Evolutionary conservation across 2,329 filamentous ascomycete genomes (phyloP).

Genomic region (Colletotrichum camelliae): DNA sequence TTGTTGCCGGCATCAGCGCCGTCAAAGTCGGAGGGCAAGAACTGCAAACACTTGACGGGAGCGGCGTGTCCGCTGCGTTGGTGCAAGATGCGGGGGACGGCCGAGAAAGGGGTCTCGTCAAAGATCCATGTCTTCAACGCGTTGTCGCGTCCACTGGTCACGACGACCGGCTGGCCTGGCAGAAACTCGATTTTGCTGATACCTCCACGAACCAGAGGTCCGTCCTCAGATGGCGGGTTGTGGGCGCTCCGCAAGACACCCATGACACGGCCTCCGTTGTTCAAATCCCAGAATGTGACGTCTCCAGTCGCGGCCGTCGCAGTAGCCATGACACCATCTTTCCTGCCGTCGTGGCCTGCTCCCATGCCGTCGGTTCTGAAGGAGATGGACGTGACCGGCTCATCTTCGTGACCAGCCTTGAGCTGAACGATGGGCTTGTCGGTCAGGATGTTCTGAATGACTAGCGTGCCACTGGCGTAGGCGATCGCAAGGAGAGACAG

Average conservation of each 20-base stretch:
- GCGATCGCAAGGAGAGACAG: slow-evolving; percentile 88
- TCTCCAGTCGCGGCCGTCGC: slow-evolving; percentile 81
- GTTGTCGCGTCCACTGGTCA: slow-evolving; percentile 93
- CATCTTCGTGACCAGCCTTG: slow-evolving; percentile 67
- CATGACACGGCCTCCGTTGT: slow-evolving; percentile 83
- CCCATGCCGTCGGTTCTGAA: slow-evolving; percentile 91
- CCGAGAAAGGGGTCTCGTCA: slow-evolving; percentile 88
- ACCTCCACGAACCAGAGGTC: slow-evolving; percentile 69
- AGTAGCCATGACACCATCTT: slow-evolving; percentile 93
- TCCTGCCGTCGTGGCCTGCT: slow-evolving; percentile 84
- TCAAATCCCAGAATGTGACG: slow-evolving; percentile 95
- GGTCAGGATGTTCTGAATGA: slow-evolving; percentile 81
- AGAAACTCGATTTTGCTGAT: slow-evolving; percentile 91
- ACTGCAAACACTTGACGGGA: slow-evolving; percentile 81
- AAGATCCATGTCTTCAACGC: slow-evolving; percentile 97
- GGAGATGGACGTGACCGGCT: slow-evolving; percentile 79
- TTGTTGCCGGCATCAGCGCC: slow-evolving; percentile 89
- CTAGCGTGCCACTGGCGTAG: slow-evolving; percentile 78
- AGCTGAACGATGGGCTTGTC: slow-evolving; percentile 77
- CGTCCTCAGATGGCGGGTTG: slow-evolving; percentile 69
- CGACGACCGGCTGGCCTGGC: slow-evolving; percentile 83
- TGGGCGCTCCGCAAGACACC: slow-evolving; percentile 89
- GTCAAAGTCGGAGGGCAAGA: slow-evolving; percentile 87
- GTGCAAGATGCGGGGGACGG: slow-evolving; percentile 85
- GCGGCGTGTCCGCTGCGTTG: slow-evolving; percentile 87